These are phyloP conservation scores for Rhizopogon parksii DNA, from an alignment of 1,284 basidiomycete genomes.

Conservation along the genomic window DNA sequence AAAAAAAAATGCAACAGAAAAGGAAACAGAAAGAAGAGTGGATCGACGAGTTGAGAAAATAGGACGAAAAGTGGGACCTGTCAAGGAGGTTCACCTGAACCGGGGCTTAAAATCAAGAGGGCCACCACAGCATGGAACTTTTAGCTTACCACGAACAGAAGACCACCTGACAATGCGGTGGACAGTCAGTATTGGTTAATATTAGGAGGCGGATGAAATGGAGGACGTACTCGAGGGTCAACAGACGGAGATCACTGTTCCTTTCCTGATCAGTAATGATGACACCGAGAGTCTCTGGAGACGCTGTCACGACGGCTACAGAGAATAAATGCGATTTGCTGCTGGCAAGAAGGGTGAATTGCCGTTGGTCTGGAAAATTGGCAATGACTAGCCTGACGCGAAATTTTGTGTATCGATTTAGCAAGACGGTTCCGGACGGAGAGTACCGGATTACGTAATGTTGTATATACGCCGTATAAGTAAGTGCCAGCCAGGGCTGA, in stretches of 20 bases:
- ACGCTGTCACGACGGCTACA: conserved; percentile 34
- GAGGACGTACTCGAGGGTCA: conserved; percentile 67
- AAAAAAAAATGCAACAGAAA: conserved; percentile 15
- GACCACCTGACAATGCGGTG: conserved; percentile 53
- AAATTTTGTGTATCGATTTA: conserved; percentile 15
- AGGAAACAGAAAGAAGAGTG: conserved; percentile 12
- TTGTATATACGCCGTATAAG: neutral
- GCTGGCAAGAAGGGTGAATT: conserved; percentile 10
- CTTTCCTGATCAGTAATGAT: conserved; percentile 69
- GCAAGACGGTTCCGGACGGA: neutral
- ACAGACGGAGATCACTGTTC: conserved; percentile 72
- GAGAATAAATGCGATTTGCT: conserved; percentile 19
- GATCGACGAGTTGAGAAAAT: conserved; percentile 9
- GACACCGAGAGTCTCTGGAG: conserved; percentile 35
- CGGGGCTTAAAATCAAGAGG: conserved; percentile 16
- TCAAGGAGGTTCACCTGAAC: conserved; percentile 73
- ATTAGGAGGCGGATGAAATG: conserved; percentile 9
- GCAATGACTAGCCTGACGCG: neutral
- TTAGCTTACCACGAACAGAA: conserved; percentile 61
- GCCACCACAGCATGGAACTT: conserved; percentile 8
- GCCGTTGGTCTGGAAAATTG: conserved; percentile 4
- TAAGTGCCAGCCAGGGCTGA: too few relatives aligned
- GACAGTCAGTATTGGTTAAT: conserved; percentile 6
- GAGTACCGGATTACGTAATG: conserved; percentile 21
- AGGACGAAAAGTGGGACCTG: conserved; percentile 32